Base-by-base conservation (phyloP, 1,284 basidiomycete genomes). In the Prillingera fragicola region DNA sequence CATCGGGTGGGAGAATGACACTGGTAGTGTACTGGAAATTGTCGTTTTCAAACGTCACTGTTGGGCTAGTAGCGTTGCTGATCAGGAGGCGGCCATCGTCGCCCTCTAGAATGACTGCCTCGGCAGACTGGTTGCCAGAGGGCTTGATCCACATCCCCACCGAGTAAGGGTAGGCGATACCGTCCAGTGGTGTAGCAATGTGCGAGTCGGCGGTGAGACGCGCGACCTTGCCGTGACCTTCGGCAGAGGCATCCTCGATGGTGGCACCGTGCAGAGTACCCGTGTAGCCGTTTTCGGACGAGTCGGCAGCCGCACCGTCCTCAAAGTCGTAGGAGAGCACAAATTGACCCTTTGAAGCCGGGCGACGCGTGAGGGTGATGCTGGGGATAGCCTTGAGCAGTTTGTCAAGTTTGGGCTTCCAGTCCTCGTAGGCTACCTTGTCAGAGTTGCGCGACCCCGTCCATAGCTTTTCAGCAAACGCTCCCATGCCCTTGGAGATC, bases 61-160 rank as follows among this genome's bases (percentile, higher is more conserved):
- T n/a, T 12, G 10, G 37, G 14, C 18, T 21, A 1, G 37, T 38
- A 9, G 10, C 14, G 26, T 38, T 38, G 17, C 18, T 19, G 26
- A 29, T 6, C 12, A 38, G 9, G 26, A 38, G 10, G 37, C 37
- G 26, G 5, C 12, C 26, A 8, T 38, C 37, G 9, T 17, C 27
- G 2, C 18, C 28, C 26, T 38, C 37, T 26, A 29, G n/a, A 17
- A 35, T 10, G 8, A 38, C 37, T 5, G 37, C 37, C 12, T 22
- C 27, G 18, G 17, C 17, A 3, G 27, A 19, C 27, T 38, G 37
- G 18, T 27, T 15, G 9, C 37, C 27, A 1, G 26, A 8, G 13
- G 37, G 37, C 37, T 38, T 38, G 26, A 38, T n/a, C 37, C 37
- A 38, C 18, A 38, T 12, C 13, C 26, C 37, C 19, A 38, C 27